phyloP scores from a whole-genome alignment of 1,139 yeast species.

The Debaryomyces singareniensis region DNA sequence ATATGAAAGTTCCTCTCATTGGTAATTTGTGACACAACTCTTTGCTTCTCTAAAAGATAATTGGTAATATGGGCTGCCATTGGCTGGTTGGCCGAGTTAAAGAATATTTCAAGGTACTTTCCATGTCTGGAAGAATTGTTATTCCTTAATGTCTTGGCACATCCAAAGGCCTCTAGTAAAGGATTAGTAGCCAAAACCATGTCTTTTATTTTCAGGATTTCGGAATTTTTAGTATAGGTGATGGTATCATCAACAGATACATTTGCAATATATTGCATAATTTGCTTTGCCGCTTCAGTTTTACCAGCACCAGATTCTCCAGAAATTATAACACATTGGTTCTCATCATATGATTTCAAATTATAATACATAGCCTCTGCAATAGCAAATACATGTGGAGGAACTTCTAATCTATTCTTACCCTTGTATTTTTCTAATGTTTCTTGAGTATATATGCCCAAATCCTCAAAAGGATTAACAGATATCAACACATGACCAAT shows the following conservation, averaged over 20 bases:
- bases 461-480: slow-evolving; percentile 92
- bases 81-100: slow-evolving; percentile 72
- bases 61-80: slow-evolving; percentile 95
- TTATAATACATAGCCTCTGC: slow-evolving; percentile 97
- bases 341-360: slow-evolving; percentile 89
- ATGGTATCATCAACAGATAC: slow-evolving; percentile 49
- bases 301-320: slow-evolving; percentile 99
- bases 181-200: slow-evolving; percentile 99
- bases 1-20: slow-evolving; percentile 96
- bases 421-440: slow-evolving; percentile 76
- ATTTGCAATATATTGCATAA: slow-evolving; percentile 96
- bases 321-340: slow-evolving; percentile 95
- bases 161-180: slow-evolving; percentile 90
- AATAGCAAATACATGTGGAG: slow-evolving; percentile 98
- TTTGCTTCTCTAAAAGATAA: slow-evolving; percentile 86
- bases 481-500: slow-evolving; percentile 88
- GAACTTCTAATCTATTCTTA: slow-evolving; percentile 88
- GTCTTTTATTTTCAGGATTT: slow-evolving; percentile 82
- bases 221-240: slow-evolving; percentile 24
- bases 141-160: slow-evolving; percentile 95
- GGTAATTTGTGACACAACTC: slow-evolving; percentile 89
- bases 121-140: slow-evolving; percentile 98
- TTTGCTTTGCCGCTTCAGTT: slow-evolving; percentile 97
- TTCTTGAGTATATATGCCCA: slow-evolving; percentile 87
- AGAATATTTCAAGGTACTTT: slow-evolving; percentile 87